Evolutionary conservation across 305 asterid species (phyloP), one percentile per base, ranked within the genome.

Genomic region (Lippia alba): DNA sequence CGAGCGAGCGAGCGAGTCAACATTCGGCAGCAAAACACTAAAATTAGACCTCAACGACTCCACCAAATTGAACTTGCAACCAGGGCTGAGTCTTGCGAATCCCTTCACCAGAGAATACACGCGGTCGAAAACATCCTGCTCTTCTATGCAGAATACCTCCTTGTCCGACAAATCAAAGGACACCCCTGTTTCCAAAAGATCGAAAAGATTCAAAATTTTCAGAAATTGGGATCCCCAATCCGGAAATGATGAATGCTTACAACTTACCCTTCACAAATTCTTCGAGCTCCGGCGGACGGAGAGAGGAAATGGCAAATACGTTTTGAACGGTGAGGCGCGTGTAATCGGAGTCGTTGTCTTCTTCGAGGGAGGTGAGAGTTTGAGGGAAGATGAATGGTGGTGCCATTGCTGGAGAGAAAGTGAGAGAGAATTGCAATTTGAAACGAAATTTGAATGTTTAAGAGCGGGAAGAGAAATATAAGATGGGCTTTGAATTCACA

Each of bases 1-100:
- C 40, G 76, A 86, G 56, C 80, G 83, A 54, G 80, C 76, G 17
- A 91, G 81, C 5, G 86, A 86, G 74, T 89, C 96, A 6, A 91
- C 95, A 75, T 88, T 89, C 3, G 99, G 99, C 65, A 94, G 79
- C 73, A 94, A 68, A 44, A 94, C 99, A 67, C 96, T 89, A 53
- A 94, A 78, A 77, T 94, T 91, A 60, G 94, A 94, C 95, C 96
- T 89, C 78, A 94, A 73, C 8, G 94, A 79, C 82, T 94, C 99
- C 79, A 81, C 94, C 67, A 94, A 69, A 75, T 87, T 86, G 81
- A 94, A 75, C 84, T 94, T 94, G 86, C 91, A 80, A 0, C 78
- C 77, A 0, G 93, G 76, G 20, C 77, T 73, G 45, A 94, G 89
- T 44, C 72, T 49, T 51, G 76, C 65, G 64, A 91, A 94, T 20